Conservation (phyloP, 805 yeast genomes). For the Barnettozyma vustinii region DNA sequence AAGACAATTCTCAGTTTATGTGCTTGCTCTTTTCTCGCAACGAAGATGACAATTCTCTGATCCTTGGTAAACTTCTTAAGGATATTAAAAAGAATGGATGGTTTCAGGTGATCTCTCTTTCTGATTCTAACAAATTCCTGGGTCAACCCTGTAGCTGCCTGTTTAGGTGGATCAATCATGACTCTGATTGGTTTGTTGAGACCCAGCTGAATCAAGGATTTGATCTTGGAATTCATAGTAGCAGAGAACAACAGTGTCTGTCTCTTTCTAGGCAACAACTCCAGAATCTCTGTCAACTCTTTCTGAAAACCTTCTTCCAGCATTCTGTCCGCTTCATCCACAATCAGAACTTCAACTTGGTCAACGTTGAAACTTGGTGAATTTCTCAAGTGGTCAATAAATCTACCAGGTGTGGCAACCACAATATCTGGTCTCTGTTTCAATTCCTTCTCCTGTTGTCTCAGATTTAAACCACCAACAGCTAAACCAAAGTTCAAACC, state of each 20-base stretch:
- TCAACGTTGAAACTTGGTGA: constrained; percentile 91
- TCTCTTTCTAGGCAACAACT: constrained; percentile 81
- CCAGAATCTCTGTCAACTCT: constrained; percentile 85
- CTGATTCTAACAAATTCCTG: constrained; percentile 96
- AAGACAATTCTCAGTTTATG: constrained; percentile 75
- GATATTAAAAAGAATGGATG: constrained; percentile 73
- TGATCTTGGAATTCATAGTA: constrained; percentile 93
- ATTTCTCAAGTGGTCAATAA: constrained; percentile 93
- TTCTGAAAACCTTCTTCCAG: constrained; percentile 98
- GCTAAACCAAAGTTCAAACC: constrained; percentile 88
- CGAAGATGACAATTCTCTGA: constrained; percentile 81
- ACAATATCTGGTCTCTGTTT: constrained; percentile 93
- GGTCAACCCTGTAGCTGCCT: constrained; percentile 82
- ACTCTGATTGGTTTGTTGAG: constrained; percentile 87
- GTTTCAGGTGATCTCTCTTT: constrained; percentile 77
- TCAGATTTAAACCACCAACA: constrained; percentile 93
- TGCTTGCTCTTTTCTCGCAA: constrained; percentile 86
- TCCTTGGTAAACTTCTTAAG: constrained; percentile 60
- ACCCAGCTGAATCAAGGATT: constrained; percentile 80
- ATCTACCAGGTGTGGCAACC: constrained; percentile 97
- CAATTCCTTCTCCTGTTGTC: constrained; percentile 93
- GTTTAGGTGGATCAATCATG: constrained; percentile 95
- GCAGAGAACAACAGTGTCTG: constrained; percentile 96
- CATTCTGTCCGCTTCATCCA: constrained; percentile 99
- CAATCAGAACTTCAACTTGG: constrained; percentile 82